A percentile compares a stretch with the other conserved stretches of the same genome.
Evolutionary conservation across 2,329 filamentous ascomycete species (phyloP).

Genomic region (Raffaelea deltoideospora): DNA sequence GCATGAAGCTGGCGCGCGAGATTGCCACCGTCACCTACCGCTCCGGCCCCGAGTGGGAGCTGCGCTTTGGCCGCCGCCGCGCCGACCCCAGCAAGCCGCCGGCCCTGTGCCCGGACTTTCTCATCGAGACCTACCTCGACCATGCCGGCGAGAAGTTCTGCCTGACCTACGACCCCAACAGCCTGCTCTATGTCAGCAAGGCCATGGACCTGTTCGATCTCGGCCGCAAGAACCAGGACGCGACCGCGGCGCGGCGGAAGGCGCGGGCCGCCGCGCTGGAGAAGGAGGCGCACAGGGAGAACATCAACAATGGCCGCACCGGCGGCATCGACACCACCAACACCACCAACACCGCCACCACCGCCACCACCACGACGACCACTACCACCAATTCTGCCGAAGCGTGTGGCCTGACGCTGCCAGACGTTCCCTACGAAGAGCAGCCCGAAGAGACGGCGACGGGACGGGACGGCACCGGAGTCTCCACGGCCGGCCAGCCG

Average conservation of each 20-base stretch:
- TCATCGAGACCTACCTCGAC: constrained; percentile 96
- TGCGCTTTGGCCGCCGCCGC: constrained; percentile 73
- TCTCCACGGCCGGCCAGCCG: neutral
- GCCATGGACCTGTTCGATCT: constrained; percentile 98
- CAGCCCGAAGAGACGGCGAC: constrained; percentile 38
- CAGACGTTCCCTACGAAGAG: constrained; percentile 74
- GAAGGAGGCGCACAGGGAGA: neutral
- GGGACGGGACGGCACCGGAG: constrained; percentile 4
- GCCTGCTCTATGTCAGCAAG: constrained; percentile 89
- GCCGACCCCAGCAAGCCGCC: constrained; percentile 78
- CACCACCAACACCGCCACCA: too few relatives aligned
- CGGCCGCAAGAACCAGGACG: constrained; percentile 52
- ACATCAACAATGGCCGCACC: too few relatives aligned
- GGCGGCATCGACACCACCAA: too few relatives aligned
- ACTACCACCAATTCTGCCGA: constrained; percentile 11
- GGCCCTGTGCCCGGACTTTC: constrained; percentile 89
- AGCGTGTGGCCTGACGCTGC: constrained; percentile 67
- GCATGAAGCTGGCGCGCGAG: constrained; percentile 95
- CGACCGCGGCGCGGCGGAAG: constrained; percentile 44
- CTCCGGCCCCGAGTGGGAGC: constrained; percentile 94
- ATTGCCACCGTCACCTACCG: constrained; percentile 97
- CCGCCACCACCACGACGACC: neutral
- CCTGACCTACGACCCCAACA: constrained; percentile 91
- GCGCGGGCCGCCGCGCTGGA: constrained; percentile 24
- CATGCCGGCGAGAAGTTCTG: constrained; percentile 98